phyloP scores from a whole-genome alignment of 345 rosid genomes.

The Eucalyptus pauciflora region DNA sequence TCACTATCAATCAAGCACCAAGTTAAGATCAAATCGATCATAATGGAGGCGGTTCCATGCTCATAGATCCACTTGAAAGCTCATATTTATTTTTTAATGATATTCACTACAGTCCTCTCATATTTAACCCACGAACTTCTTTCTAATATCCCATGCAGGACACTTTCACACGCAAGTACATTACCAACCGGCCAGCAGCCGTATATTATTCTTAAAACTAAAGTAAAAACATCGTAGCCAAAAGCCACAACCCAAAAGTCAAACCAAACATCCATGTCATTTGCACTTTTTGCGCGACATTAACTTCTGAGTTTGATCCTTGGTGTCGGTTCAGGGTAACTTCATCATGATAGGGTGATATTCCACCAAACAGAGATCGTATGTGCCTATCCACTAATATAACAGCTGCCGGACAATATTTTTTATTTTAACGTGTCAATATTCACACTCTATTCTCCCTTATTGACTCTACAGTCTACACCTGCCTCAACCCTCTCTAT shows the following conservation, averaged over 20 bases:
- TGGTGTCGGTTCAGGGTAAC: too few species aligned
- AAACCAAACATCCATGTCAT: neutral
- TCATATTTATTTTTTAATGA: neutral
- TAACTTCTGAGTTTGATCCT: neutral
- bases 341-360: too few species aligned
- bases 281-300: neutral
- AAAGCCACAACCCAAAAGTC: neutral
- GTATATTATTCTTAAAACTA: neutral
- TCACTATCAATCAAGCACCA: neutral
- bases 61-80: neutral
- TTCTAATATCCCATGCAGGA: neutral
- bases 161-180: neutral
- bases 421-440: fast-evolving
- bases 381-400: too few species aligned
- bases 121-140: neutral
- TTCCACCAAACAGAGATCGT: too few species aligned
- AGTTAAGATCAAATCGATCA: neutral
- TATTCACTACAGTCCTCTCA: neutral
- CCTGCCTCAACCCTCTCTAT: too few species aligned
- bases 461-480: too few species aligned
- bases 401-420: fast-evolving
- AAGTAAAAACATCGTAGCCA: neutral
- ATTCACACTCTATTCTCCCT: too few species aligned
- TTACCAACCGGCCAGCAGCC: neutral
- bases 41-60: too few species aligned